Conservation (phyloP, 371 early-diverging fungal species). For the Syncephalastrum sp. region DNA sequence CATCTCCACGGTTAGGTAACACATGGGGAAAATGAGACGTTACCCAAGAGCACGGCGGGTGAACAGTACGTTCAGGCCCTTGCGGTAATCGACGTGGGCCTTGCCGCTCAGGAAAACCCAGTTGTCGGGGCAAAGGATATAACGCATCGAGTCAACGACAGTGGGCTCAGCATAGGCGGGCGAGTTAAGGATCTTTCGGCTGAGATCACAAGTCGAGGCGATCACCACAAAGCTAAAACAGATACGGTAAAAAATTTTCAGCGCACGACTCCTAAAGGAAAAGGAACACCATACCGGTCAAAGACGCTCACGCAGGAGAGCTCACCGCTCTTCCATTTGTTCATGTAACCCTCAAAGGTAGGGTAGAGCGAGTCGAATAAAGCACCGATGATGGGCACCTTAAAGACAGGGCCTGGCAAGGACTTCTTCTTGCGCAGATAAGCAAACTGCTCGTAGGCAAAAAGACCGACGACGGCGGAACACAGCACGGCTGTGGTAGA, state of each 20-base stretch:
- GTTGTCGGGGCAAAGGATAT: constrained; percentile 49
- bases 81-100: constrained; percentile 49
- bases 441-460: constrained; percentile 52
- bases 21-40: constrained; percentile 3
- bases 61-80: constrained; percentile 49
- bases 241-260: background rate
- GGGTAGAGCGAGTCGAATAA: constrained; percentile 54
- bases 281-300: constrained; percentile 37
- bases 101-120: constrained; percentile 55
- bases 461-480: constrained; percentile 43
- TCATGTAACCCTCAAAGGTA: constrained; percentile 55
- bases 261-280: constrained; percentile 1
- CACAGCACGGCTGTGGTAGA: constrained; percentile 44
- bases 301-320: constrained; percentile 55
- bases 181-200: constrained; percentile 49
- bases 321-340: constrained; percentile 56
- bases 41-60: constrained; percentile 52
- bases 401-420: constrained; percentile 49
- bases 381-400: constrained; percentile 55
- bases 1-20: background rate
- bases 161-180: constrained; percentile 46
- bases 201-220: constrained; percentile 52
- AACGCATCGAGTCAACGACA: constrained; percentile 50
- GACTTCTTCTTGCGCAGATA: constrained; percentile 50
- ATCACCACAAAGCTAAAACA: constrained; percentile 48